Evolutionary conservation across 108 stramenopile species (phyloP), one percentile per base, ranked within the genome.

Genomic region (Cyclotella choctawhatcheeana): DNA sequence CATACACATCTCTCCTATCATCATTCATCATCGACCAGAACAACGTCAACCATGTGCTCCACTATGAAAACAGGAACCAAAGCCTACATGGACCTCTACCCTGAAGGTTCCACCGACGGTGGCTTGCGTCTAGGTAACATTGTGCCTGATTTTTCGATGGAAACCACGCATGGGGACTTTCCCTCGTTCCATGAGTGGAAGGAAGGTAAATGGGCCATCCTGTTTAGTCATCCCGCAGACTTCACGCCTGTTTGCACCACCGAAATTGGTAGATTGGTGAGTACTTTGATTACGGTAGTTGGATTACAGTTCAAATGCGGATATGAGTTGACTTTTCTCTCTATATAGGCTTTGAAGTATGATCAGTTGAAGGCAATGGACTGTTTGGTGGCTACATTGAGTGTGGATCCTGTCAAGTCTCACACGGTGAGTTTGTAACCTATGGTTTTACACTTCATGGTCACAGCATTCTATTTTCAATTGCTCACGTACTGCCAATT

Each of bases 201-300:
- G 48, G 82, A 88, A 54, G 90, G 88, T 58, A 87, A 85, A 48
- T 93, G 92, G 93, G 88, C 84, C 56, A 79, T 93, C 59, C 77
- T 95, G 10, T 87, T 90, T 71, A 74, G 83, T 34, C 92, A 93
- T 58, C 94, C 92, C 7, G 89, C 89, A 29, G 91, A 92, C 61
- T 92, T 91, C 64, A 91, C 89, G 13, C 91, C 94, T 14, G 90
- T 95, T 30, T 94, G 93, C 72, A 96, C 95, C 22, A 96, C 95
- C 16, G 95, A 96, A 63, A 82, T 96, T 55, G 93, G 93, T 8
- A 74, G 83, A 31, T 69, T 88, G 5, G n/a, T n/a, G n/a, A n/a
- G n/a, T n/a, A n/a, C n/a, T n/a, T n/a, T n/a, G n/a, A n/a, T n/a
- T n/a, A n/a, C n/a, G n/a, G n/a, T n/a, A n/a, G n/a, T n/a, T n/a